phyloP scores from a whole-genome alignment of 164 flowering plant genomes.

The Aristolochia californica region DNA sequence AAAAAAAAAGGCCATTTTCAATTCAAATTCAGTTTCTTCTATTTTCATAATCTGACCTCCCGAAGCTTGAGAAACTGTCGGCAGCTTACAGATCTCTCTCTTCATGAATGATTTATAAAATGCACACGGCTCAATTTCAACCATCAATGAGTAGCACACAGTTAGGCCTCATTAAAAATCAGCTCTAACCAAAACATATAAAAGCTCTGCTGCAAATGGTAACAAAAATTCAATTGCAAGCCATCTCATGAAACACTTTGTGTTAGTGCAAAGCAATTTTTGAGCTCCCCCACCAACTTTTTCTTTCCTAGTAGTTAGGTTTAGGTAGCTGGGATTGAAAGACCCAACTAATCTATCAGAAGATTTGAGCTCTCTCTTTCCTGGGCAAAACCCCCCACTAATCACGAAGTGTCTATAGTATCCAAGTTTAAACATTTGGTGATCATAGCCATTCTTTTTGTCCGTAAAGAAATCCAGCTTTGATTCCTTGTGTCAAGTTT shows the following conservation, averaged over 20 bases:
- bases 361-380: neutral
- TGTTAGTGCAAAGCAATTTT: neutral
- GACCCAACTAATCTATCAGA: slow-evolving; percentile 9
- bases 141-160: too few relatives aligned
- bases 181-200: too few relatives aligned
- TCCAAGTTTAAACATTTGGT: neutral
- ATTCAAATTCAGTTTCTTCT: too few relatives aligned
- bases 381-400: slow-evolving; percentile 1
- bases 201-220: neutral
- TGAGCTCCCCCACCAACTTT: neutral
- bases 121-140: too few relatives aligned
- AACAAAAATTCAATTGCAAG: neutral
- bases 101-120: too few relatives aligned
- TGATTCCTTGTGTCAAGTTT: neutral
- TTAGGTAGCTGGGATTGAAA: neutral
- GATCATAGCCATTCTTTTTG: neutral
- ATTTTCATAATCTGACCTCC: too few relatives aligned
- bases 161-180: too few relatives aligned
- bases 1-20: too few relatives aligned
- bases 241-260: neutral
- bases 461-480: neutral
- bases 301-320: neutral
- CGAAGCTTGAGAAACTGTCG: too few relatives aligned
- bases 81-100: too few relatives aligned
- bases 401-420: neutral